Percentiles rank a stretch among this genome's conserved stretches.
These are phyloP conservation scores for Fusarium chuoi DNA, from an alignment of 2,329 filamentous ascomycete genomes.

Conservation along the genomic window DNA sequence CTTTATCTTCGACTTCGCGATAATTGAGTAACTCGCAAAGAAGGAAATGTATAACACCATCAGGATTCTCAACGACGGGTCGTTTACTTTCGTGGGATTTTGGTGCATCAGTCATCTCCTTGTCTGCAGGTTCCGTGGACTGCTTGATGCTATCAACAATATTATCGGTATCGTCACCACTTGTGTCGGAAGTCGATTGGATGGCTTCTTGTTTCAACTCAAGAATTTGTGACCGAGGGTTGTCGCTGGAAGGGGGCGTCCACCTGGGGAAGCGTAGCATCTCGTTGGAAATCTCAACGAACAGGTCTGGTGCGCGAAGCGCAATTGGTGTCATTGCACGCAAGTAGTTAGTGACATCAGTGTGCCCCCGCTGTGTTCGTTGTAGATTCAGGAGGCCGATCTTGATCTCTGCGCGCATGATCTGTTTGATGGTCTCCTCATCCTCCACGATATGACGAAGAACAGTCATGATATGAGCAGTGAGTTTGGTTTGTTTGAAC, in stretches of 20 bases:
- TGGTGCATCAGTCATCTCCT: constrained; percentile 70
- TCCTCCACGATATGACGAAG: constrained; percentile 95
- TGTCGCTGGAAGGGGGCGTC: constrained; percentile 52
- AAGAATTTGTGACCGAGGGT: constrained; percentile 49
- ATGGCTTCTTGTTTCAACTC: constrained; percentile 54
- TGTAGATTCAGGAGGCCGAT: constrained; percentile 73
- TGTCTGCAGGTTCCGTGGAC: constrained; percentile 68
- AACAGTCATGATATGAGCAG: constrained; percentile 80
- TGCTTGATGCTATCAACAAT: constrained; percentile 61
- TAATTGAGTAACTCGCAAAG: constrained; percentile 93
- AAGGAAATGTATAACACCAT: constrained; percentile 94
- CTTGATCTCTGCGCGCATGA: constrained; percentile 91
- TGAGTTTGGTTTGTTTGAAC: constrained; percentile 66
- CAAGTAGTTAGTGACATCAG: constrained; percentile 78
- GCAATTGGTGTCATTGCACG: constrained; percentile 82
- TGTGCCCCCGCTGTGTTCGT: constrained; percentile 60
- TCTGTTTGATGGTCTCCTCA: constrained; percentile 86
- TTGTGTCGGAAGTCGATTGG: constrained; percentile 27
- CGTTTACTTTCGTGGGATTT: constrained; percentile 80
- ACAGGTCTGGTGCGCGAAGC: constrained; percentile 83
- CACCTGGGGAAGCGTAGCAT: constrained; percentile 79
- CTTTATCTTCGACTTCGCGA: constrained; percentile 90
- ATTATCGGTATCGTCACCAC: constrained; percentile 25
- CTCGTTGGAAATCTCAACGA: constrained; percentile 88
- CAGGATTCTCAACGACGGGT: constrained; percentile 89